Conservation (phyloP, 208 protist genomes). For the Trypanosoma brucei region DNA sequence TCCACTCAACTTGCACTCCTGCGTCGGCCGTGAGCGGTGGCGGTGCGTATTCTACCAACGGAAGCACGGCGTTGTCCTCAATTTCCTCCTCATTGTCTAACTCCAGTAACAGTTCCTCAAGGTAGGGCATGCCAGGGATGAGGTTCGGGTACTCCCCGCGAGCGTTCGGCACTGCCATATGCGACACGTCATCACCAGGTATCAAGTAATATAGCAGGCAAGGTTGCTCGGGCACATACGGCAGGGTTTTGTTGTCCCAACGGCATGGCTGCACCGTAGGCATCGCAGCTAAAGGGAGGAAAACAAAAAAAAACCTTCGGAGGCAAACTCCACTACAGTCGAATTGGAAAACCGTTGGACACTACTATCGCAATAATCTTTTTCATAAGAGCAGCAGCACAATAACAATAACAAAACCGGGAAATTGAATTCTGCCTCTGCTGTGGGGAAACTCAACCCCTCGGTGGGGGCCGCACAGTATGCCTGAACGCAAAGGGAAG, state of each 20-base stretch:
- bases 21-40: conserved; percentile 25
- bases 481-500: no score
- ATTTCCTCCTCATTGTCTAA: neutral
- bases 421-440: no score
- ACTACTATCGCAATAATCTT: no score
- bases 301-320: conserved; percentile 20
- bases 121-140: conserved; percentile 73
- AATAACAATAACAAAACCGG: no score
- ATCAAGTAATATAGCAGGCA: conserved; percentile 82
- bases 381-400: no score
- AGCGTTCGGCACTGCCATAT: conserved; percentile 60
- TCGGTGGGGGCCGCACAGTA: no score
- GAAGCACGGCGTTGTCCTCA: conserved; percentile 12
- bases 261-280: conserved; percentile 23
- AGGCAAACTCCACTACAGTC: no score
- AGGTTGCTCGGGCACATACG: conserved; percentile 49
- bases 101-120: conserved; percentile 32
- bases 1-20: conserved; percentile 30
- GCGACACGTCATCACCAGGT: conserved; percentile 56
- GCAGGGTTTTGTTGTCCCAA: conserved; percentile 70
- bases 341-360: no score
- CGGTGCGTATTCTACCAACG: conserved; percentile 52
- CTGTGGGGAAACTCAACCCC: no score
- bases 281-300: conserved; percentile 3
- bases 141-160: conserved; percentile 68